These are phyloP conservation scores for Ceratobasidium sp. DNA, from an alignment of 1,284 basidiomycete species.

Conservation along the genomic window DNA sequence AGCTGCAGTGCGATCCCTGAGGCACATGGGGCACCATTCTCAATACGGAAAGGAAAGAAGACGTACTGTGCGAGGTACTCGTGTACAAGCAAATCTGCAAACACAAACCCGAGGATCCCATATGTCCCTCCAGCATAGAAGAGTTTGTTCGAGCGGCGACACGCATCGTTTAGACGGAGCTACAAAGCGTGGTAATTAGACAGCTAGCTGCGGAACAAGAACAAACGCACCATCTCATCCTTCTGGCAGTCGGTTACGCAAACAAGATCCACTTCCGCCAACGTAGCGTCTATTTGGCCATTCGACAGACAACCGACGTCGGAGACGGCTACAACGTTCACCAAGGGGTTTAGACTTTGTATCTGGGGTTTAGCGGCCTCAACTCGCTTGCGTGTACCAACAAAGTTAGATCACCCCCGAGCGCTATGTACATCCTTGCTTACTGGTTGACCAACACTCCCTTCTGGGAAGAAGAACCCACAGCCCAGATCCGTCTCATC, in stretches of 20 bases:
- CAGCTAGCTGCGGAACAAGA: not conserved
- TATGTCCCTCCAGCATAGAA: conserved; percentile 92
- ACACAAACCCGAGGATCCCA: conserved; percentile 94
- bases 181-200: conserved; percentile 56
- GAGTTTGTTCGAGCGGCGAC: conserved; percentile 76
- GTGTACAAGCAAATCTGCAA: conserved; percentile 90
- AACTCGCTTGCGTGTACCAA: conserved; percentile 70
- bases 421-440: conserved; percentile 46
- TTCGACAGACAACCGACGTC: conserved; percentile 62
- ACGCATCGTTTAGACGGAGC: conserved; percentile 82
- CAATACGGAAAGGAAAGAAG: not conserved
- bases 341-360: conserved; percentile 91
- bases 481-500: conserved; percentile 84
- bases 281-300: conserved; percentile 65
- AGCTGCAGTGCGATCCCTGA: conserved; percentile 62
- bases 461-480: conserved; percentile 94
- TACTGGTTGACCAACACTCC: conserved; percentile 90
- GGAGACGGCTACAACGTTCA: conserved; percentile 78
- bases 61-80: conserved; percentile 86
- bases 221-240: conserved; percentile 74
- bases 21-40: not conserved
- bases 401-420: conserved; percentile 1
- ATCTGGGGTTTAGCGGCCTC: conserved; percentile 86
- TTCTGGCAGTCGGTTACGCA: conserved; percentile 83
- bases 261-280: conserved; percentile 76